Conservation (phyloP, 257 asterid genomes). For the Anisodus acutangulus region DNA sequence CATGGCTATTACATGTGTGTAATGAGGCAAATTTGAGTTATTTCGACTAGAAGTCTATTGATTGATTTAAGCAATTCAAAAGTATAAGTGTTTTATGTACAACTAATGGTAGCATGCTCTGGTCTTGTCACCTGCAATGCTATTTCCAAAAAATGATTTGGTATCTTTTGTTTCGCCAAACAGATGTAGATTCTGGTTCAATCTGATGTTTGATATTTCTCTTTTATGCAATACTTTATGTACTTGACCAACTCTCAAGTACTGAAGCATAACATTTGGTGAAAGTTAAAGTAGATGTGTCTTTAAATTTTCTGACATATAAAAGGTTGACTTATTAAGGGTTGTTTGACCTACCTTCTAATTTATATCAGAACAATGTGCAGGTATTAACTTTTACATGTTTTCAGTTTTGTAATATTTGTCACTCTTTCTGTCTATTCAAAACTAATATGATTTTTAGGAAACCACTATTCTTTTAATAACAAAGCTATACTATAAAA, state of each 20-base stretch:
- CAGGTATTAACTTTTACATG: neutral
- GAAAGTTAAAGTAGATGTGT: neutral
- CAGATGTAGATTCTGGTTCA: neutral
- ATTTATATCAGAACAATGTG: neutral
- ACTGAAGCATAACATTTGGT: neutral
- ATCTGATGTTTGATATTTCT: neutral
- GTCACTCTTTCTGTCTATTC: neutral
- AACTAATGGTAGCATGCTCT: neutral
- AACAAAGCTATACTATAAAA: neutral
- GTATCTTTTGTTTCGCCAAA: neutral
- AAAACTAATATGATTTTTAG: neutral
- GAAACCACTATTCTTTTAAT: neutral
- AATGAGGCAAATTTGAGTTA: neutral
- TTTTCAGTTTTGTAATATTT: constrained; percentile 3
- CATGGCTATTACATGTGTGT: neutral
- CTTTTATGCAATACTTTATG: neutral
- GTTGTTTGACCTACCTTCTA: neutral
- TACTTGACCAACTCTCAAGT: neutral
- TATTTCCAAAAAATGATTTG: neutral
- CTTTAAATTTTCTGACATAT: neutral
- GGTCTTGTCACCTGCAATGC: neutral
- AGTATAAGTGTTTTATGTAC: neutral
- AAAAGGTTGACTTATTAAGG: neutral
- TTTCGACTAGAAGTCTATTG: neutral
- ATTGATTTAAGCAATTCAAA: constrained; percentile 8